Conservation (phyloP, 2,329 filamentous ascomycete genomes). For the Graphilbum ipis-grandicollis region DNA sequence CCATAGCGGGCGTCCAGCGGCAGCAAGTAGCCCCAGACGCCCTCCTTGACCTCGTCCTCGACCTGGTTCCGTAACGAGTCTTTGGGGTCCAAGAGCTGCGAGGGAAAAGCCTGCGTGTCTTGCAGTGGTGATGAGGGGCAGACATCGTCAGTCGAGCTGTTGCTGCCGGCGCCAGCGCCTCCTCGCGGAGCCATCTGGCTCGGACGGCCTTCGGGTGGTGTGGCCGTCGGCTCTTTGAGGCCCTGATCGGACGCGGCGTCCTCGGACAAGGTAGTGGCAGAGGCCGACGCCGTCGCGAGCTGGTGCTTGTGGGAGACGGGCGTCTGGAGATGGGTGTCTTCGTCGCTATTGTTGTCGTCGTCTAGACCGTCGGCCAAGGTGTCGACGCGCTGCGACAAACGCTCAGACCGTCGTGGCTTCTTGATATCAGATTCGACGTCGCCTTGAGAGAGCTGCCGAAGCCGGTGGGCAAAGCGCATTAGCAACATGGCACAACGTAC, state of each 20-base stretch:
- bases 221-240: constrained; percentile 53
- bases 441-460: constrained; percentile 44
- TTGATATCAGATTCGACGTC: constrained; percentile 51
- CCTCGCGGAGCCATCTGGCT: constrained; percentile 35
- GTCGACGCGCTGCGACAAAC: constrained; percentile 38
- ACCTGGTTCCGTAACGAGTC: constrained; percentile 62
- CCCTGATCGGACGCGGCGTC: constrained; percentile 12
- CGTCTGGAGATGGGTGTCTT: constrained; percentile 26
- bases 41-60: constrained; percentile 65
- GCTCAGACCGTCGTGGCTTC: constrained; percentile 67
- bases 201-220: constrained; percentile 44
- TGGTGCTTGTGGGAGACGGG: constrained; percentile 47
- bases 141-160: constrained; percentile 17
- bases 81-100: constrained; percentile 63
- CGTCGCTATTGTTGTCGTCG: not conserved
- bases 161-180: constrained; percentile 12
- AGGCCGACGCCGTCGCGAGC: constrained; percentile 67
- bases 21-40: constrained; percentile 90
- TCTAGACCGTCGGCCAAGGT: not conserved
- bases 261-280: constrained; percentile 42
- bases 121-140: constrained; percentile 35
- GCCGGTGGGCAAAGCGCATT: constrained; percentile 1
- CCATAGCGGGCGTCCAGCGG: constrained; percentile 56
- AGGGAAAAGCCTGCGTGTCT: constrained; percentile 57
- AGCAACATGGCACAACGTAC: not conserved